Percentiles rank a stretch among this genome's conserved stretches.
Conservation (phyloP, 495 filamentous ascomycete genomes). For the Neurospora terricola region DNA sequence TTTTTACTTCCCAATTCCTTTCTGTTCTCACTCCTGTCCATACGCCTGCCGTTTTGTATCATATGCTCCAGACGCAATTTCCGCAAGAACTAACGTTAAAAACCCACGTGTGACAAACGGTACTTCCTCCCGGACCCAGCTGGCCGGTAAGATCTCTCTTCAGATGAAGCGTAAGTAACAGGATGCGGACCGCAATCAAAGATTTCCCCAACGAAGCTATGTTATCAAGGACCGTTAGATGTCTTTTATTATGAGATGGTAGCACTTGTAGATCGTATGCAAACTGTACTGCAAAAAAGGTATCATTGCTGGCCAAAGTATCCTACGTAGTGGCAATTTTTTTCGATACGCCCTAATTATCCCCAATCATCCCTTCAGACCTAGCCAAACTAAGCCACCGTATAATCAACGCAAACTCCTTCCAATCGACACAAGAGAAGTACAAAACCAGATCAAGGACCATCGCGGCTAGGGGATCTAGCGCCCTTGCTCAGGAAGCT, state of each 20-base stretch:
- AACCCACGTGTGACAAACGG: background rate
- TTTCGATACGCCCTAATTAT: background rate
- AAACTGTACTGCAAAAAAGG: background rate
- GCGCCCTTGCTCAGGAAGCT: slow-evolving; percentile 47
- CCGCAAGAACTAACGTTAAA: background rate
- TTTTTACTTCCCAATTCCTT: background rate
- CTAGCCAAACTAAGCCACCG: background rate
- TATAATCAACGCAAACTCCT: background rate
- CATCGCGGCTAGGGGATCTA: background rate
- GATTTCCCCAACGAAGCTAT: background rate
- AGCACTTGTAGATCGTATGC: background rate
- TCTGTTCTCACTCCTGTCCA: background rate
- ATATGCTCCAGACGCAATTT: background rate
- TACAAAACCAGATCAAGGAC: background rate
- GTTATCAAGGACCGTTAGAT: background rate
- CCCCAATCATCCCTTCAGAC: background rate
- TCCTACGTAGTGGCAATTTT: background rate
- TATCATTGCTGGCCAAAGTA: background rate
- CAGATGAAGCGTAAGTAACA: background rate
- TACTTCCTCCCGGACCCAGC: background rate
- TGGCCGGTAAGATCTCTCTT: background rate
- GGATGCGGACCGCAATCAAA: background rate
- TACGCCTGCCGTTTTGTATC: background rate
- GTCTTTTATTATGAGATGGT: background rate
- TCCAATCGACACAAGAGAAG: background rate